Base-by-base conservation (phyloP, 169 alveolate species). In the Plasmodium reichenowi region DNA sequence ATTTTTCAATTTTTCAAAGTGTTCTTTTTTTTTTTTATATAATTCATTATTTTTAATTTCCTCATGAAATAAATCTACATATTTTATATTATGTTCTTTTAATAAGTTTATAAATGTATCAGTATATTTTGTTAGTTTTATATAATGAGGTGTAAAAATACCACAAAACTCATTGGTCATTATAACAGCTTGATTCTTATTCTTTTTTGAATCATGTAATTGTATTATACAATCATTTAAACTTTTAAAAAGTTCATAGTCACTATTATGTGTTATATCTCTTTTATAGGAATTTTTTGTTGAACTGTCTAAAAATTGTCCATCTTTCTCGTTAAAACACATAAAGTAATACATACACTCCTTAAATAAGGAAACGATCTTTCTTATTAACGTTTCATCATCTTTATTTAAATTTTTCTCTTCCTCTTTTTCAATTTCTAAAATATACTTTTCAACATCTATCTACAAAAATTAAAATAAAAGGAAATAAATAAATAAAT, bases 141-240 rank as follows among this genome's bases (percentile, higher is more conserved):
- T 66, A 83, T 83, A 60, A 12, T 20, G 24, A 2, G 91, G 91
- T 13, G 91, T 70, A 72, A 83, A 83, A 7, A 83, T 15, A 2
- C 91, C 91, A 68, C 91, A 68, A 22, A 83, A 83, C 1, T 83
- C 91, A 43, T 29, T 83, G 0, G 91, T 83, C 91, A 83, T 83
- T 47, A 83, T 83, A n/a, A 83, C 62, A 1, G 91, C 91, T 38
- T 83, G 91, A 58, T 70, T 62, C 17, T 59, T 83, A 48, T 67
- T 52, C 43, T 32, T 63, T 54, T 71, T 83, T 4, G 91, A 67
- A 62, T 83, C 91, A 10, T 83, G 91, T 29, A 83, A 56, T 17
- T 71, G 83, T 0, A 83, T 66, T 32, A 83, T 83, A 20, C 91
- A 83, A 70, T 83, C 91, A 68, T 72, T 83, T 68, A 83, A 26